A percentile compares a stretch with the other conserved stretches of the same genome.
phyloP scores from a whole-genome alignment of 2,329 filamentous ascomycete species.

The Thermoascus crustaceus region DNA sequence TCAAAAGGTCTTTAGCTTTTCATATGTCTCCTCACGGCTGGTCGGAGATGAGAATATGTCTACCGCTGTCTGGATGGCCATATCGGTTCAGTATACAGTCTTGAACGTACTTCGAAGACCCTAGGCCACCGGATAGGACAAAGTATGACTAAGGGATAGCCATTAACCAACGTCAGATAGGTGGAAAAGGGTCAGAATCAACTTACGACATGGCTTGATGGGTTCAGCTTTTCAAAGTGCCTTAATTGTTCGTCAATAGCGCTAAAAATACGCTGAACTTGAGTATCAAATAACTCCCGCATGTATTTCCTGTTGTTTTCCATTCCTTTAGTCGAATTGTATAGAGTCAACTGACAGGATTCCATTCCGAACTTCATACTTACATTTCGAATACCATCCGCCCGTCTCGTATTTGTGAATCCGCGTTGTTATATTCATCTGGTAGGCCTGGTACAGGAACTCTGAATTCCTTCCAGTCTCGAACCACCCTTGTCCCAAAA shows the following conservation, averaged over 20 bases:
- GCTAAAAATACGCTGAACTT: neutral
- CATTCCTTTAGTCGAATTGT: no score
- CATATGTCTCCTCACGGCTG: neutral
- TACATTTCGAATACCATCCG: neutral
- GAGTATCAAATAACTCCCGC: neutral
- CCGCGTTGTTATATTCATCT: neutral
- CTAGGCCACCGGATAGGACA: neutral
- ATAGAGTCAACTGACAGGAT: neutral
- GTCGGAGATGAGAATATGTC: neutral
- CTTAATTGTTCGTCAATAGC: neutral
- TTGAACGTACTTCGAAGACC: neutral
- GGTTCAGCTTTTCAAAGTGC: neutral
- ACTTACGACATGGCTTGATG: neutral
- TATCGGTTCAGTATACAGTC: neutral
- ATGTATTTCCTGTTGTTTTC: neutral
- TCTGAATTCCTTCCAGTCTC: neutral
- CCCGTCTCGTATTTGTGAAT: neutral
- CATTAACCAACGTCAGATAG: no score
- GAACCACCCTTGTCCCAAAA: neutral
- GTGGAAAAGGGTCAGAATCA: neutral
- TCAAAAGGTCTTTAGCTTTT: neutral
- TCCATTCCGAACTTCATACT: neutral
- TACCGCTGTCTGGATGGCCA: neutral
- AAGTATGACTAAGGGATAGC: neutral
- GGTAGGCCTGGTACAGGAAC: neutral